A percentile compares a stretch with the other conserved stretches of the same genome.
These are phyloP conservation scores for Candida ovalis DNA, from an alignment of 805 yeast species.

Conservation along the genomic window DNA sequence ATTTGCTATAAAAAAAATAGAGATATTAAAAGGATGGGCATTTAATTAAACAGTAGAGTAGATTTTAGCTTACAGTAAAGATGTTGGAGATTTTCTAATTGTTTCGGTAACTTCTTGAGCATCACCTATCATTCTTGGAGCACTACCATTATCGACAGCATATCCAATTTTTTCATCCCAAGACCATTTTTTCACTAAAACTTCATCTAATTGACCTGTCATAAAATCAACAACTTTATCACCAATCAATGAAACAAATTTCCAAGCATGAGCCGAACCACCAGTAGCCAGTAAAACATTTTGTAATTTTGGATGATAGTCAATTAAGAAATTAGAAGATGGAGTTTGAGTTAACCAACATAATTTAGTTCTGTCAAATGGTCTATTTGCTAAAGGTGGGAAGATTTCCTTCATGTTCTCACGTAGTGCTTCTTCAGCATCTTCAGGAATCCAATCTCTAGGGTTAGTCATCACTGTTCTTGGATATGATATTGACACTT, in stretches of 20 bases:
- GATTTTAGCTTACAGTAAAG: not conserved
- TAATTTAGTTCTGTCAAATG: slow-evolving; percentile 24
- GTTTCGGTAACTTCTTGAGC: slow-evolving; percentile 16
- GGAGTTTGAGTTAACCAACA: slow-evolving; percentile 28
- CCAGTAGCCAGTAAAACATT: slow-evolving; percentile 25
- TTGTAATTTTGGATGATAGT: slow-evolving; percentile 19
- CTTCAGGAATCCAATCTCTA: slow-evolving; percentile 25
- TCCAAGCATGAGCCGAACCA: slow-evolving; percentile 29
- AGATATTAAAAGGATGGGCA: no score
- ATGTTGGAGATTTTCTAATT: slow-evolving; percentile 6
- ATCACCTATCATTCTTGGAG: slow-evolving; percentile 26
- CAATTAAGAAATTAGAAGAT: slow-evolving; percentile 23
- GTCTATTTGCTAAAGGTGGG: slow-evolving; percentile 20
- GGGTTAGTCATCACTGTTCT: slow-evolving; percentile 20
- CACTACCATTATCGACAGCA: slow-evolving; percentile 19
- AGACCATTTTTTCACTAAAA: slow-evolving; percentile 18
- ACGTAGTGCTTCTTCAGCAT: slow-evolving; percentile 22
- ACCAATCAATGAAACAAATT: slow-evolving; percentile 25
- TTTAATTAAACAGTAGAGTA: no score
- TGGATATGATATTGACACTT: slow-evolving; percentile 20
- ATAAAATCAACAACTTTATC: slow-evolving; percentile 25
- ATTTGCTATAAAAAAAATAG: no score
- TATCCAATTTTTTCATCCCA: slow-evolving; percentile 18
- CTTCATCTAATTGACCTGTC: slow-evolving; percentile 17
- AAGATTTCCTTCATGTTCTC: slow-evolving; percentile 21